These are phyloP conservation scores for Globisporangium ultimum DNA, from an alignment of 352 stramenopile species.

Conservation along the genomic window DNA sequence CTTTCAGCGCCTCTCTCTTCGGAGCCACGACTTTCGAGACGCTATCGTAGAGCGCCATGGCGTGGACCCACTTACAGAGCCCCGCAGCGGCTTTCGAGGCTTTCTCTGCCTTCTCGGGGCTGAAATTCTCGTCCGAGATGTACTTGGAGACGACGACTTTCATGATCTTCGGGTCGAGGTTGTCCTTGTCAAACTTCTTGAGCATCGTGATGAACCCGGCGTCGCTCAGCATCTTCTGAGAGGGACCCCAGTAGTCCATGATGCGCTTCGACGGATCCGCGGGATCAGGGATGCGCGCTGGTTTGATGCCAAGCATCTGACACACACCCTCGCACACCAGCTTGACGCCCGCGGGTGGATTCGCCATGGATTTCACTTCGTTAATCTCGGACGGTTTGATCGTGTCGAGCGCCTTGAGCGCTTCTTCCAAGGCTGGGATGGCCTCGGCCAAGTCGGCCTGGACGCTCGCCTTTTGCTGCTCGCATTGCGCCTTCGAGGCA, in stretches of 20 bases:
- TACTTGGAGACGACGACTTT: constrained; percentile 88
- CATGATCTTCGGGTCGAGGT: constrained; percentile 86
- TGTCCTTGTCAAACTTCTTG: constrained; percentile 91
- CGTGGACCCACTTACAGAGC: constrained; percentile 92
- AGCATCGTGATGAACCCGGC: constrained; percentile 89
- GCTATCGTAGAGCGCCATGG: constrained; percentile 93
- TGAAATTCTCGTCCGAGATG: constrained; percentile 91
- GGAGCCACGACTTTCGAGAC: constrained; percentile 92
- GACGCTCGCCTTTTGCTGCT: constrained; percentile 84
- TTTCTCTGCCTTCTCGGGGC: constrained; percentile 89
- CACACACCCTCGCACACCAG: constrained; percentile 93
- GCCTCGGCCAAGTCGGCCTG: constrained; percentile 91
- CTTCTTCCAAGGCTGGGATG: constrained; percentile 90
- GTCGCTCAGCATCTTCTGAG: constrained; percentile 92
- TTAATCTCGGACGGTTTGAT: constrained; percentile 93
- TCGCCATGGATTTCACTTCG: constrained; percentile 92
- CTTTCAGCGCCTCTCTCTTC: constrained; percentile 85
- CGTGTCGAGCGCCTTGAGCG: constrained; percentile 90
- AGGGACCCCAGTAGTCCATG: constrained; percentile 94
- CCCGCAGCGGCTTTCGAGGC: constrained; percentile 91
- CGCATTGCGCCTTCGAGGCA: constrained; percentile 86
- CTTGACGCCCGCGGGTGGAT: constrained; percentile 91
- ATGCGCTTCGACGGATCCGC: constrained; percentile 91
- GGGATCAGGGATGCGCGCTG: constrained; percentile 89
- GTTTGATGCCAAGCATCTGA: constrained; percentile 94